These are phyloP conservation scores for Rhizoctonia solani DNA, from an alignment of 1,284 basidiomycete species.

Conservation along the genomic window DNA sequence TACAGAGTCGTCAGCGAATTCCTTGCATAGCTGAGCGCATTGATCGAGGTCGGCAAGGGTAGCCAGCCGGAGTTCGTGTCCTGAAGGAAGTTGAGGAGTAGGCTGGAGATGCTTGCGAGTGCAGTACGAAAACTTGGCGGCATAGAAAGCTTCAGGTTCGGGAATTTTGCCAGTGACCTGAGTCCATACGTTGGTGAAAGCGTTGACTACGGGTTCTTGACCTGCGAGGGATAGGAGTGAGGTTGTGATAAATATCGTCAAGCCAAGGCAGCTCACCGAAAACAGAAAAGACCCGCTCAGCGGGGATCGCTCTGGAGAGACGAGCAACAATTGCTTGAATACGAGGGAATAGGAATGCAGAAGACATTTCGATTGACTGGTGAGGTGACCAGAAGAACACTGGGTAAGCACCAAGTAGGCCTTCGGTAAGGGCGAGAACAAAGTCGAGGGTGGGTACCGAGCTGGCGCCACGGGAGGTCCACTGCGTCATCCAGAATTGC, in stretches of 20 bases:
- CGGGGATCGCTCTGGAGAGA: slow-evolving; percentile 48
- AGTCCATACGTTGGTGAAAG: slow-evolving; percentile 58
- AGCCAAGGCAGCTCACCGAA: slow-evolving; percentile 51
- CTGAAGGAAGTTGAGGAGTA: slow-evolving; percentile 48
- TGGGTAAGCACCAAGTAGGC: slow-evolving; percentile 59
- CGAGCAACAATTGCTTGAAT: slow-evolving; percentile 47
- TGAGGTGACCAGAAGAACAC: slow-evolving; percentile 57
- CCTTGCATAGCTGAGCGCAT: slow-evolving; percentile 56
- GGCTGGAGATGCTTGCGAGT: slow-evolving; percentile 52
- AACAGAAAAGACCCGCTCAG: slow-evolving; percentile 64
- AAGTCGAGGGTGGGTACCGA: slow-evolving; percentile 50
- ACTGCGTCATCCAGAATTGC: slow-evolving; percentile 57
- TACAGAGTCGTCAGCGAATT: slow-evolving; percentile 62
- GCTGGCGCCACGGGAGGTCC: slow-evolving; percentile 23
- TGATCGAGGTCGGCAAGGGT: slow-evolving; percentile 45
- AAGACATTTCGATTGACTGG: slow-evolving; percentile 45
- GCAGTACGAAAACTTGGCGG: slow-evolving; percentile 62
- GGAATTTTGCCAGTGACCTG: slow-evolving; percentile 48
- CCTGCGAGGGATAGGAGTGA: slow-evolving; percentile 30
- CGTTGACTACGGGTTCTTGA: slow-evolving; percentile 52
- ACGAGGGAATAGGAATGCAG: slow-evolving; percentile 46
- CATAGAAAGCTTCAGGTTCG: slow-evolving; percentile 60
- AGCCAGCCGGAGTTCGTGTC: slow-evolving; percentile 48
- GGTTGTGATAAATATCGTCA: background rate
- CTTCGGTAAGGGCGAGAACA: slow-evolving; percentile 61